Evolutionary conservation across 1,284 basidiomycete species (phyloP).

Genomic region (Termitomyces sp.): DNA sequence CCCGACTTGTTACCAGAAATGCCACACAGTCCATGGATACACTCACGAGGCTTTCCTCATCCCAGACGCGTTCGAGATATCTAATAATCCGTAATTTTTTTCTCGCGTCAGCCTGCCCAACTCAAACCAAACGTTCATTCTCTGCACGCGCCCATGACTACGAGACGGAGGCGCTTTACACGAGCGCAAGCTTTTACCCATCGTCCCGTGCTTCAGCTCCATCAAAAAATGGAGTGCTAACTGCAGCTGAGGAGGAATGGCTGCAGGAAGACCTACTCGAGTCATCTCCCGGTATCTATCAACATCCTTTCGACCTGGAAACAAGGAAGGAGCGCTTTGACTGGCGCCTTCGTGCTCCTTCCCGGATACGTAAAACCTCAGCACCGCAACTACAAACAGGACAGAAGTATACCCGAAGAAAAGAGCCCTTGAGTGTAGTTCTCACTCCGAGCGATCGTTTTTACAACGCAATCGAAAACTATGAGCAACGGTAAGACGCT

Average conservation of each 20-base stretch:
- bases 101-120: constrained; percentile 13
- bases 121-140: constrained; percentile 10
- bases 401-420: constrained; percentile 27
- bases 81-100: constrained; percentile 17
- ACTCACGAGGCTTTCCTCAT: constrained; percentile 1
- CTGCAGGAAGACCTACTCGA: constrained; percentile 21
- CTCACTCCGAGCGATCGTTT: constrained; percentile 34
- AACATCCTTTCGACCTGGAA: neutral
- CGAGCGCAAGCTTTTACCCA: constrained; percentile 8
- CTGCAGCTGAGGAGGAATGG: constrained; percentile 25
- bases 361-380: constrained; percentile 13
- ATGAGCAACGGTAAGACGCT: constrained; percentile 38
- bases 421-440: constrained; percentile 29
- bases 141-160: constrained; percentile 11
- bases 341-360: constrained; percentile 23
- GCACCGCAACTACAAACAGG: neutral
- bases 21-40: constrained; percentile 2
- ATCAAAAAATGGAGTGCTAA: constrained; percentile 3
- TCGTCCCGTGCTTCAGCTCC: neutral
- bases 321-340: constrained; percentile 20
- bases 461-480: constrained; percentile 41
- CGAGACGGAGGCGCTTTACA: constrained; percentile 14
- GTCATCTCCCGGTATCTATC: neutral
- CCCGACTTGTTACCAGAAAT: constrained; percentile 12
- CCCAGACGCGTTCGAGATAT: constrained; percentile 13